These are phyloP conservation scores for Lipomyces lipofer DNA, from an alignment of 805 yeast genomes.

Conservation along the genomic window DNA sequence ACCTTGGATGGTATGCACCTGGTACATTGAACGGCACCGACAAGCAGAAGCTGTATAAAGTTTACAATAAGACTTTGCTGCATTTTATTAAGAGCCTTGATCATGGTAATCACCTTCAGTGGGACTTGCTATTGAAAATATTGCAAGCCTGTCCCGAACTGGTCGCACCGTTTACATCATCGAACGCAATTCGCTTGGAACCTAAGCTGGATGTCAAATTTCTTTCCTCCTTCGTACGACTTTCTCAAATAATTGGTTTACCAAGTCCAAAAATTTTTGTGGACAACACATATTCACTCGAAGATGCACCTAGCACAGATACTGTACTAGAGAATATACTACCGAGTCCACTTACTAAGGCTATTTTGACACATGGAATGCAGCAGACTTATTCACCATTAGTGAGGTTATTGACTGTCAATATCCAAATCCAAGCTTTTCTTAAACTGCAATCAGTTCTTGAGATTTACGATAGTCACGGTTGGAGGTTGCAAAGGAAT, in stretches of 20 bases:
- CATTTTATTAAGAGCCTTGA: constrained; percentile 63
- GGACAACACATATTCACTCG: not conserved
- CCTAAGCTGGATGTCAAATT: constrained; percentile 81
- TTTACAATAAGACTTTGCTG: constrained; percentile 68
- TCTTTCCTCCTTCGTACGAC: constrained; percentile 68
- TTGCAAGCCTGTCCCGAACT: constrained; percentile 64
- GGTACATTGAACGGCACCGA: constrained; percentile 10
- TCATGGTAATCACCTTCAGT: constrained; percentile 71
- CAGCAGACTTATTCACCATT: constrained; percentile 47
- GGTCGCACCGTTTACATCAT: constrained; percentile 59
- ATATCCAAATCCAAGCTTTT: constrained; percentile 56
- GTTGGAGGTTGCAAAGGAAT: constrained; percentile 44
- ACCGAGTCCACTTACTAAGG: constrained; percentile 63
- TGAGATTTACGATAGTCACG: constrained; percentile 42
- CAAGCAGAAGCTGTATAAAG: constrained; percentile 47
- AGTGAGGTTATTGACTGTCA: constrained; percentile 64
- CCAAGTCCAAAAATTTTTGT: constrained; percentile 50
- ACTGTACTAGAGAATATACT: constrained; percentile 56
- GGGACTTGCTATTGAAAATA: constrained; percentile 53
- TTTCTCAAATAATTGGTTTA: constrained; percentile 58
- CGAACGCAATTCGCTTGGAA: constrained; percentile 53
- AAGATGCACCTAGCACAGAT: constrained; percentile 39
- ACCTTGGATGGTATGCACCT: constrained; percentile 38
- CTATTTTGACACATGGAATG: constrained; percentile 60
- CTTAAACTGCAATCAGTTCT: constrained; percentile 52